Conservation (phyloP, 1,139 yeast species). For the Starmera stellimalicola region DNA sequence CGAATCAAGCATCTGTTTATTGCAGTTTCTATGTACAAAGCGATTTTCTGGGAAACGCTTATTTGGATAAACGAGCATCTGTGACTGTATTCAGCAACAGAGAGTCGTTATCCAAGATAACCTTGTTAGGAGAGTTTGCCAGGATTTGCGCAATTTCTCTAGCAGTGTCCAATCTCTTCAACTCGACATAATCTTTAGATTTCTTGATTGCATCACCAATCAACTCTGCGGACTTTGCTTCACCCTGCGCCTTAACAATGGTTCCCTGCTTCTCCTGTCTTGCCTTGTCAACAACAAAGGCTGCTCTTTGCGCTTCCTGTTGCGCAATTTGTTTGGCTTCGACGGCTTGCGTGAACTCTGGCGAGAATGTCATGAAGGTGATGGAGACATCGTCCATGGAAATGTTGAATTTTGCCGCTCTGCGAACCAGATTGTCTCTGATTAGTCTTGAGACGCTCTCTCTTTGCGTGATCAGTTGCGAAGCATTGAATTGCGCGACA, state of each 20-base stretch:
- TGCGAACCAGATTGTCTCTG: constrained; percentile 81
- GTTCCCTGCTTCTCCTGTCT: constrained; percentile 95
- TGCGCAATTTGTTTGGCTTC: constrained; percentile 99
- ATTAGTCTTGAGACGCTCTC: constrained; percentile 89
- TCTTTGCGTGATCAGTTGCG: constrained; percentile 96
- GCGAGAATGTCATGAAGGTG: constrained; percentile 93
- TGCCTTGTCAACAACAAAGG: constrained; percentile 93
- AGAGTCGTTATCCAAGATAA: constrained; percentile 86
- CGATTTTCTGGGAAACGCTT: too few species aligned
- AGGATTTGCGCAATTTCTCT: constrained; percentile 86
- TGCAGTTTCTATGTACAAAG: not conserved
- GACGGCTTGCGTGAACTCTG: constrained; percentile 95
- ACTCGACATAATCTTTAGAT: constrained; percentile 89
- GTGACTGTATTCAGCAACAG: constrained; percentile 80
- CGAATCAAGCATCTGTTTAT: not conserved
- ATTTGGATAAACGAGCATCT: constrained; percentile 35
- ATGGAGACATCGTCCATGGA: constrained; percentile 90
- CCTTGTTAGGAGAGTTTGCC: constrained; percentile 82
- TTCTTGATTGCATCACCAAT: constrained; percentile 98
- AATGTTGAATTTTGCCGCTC: constrained; percentile 86
- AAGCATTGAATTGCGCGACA: constrained; percentile 96
- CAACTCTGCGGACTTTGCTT: constrained; percentile 94
- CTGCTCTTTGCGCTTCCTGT: constrained; percentile 98
- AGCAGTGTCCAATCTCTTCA: constrained; percentile 95
- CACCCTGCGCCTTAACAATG: constrained; percentile 97